Conservation (phyloP, 176 grass and related monocot genomes). For the Pontederia paniculata region DNA sequence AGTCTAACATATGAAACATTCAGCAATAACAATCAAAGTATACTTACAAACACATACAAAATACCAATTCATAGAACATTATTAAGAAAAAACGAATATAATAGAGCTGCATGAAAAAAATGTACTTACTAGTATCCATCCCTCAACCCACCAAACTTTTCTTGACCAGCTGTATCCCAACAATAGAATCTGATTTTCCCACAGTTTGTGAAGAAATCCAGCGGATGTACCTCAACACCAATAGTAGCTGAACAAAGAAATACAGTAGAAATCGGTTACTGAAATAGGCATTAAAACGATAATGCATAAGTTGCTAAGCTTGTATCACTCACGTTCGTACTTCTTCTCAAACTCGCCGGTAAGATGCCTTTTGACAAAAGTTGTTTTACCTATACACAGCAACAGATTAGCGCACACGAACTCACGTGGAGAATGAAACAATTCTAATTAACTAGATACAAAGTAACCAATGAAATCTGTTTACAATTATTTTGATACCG, state of each 20-base stretch:
- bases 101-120: neutral
- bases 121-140: conserved; percentile 94
- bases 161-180: conserved; percentile 85
- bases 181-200: conserved; percentile 86
- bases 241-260: conserved; percentile 48
- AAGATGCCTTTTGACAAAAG: conserved; percentile 95
- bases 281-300: neutral
- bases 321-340: conserved; percentile 42
- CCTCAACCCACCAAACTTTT: conserved; percentile 75
- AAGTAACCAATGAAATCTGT: neutral
- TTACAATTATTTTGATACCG: neutral
- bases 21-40: no score
- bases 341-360: conserved; percentile 86
- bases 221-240: conserved; percentile 78
- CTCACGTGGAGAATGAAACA: neutral
- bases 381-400: conserved; percentile 51
- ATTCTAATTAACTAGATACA: neutral
- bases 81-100: neutral
- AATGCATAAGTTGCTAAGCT: neutral
- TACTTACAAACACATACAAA: neutral
- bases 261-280: neutral
- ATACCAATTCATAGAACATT: neutral
- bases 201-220: conserved; percentile 83
- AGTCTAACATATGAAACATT: no score
- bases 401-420: neutral